Percentiles rank a stretch among this genome's conserved stretches.
phyloP scores from a whole-genome alignment of 352 stramenopile genomes.

The Phytopythium chamaehyphon region DNA sequence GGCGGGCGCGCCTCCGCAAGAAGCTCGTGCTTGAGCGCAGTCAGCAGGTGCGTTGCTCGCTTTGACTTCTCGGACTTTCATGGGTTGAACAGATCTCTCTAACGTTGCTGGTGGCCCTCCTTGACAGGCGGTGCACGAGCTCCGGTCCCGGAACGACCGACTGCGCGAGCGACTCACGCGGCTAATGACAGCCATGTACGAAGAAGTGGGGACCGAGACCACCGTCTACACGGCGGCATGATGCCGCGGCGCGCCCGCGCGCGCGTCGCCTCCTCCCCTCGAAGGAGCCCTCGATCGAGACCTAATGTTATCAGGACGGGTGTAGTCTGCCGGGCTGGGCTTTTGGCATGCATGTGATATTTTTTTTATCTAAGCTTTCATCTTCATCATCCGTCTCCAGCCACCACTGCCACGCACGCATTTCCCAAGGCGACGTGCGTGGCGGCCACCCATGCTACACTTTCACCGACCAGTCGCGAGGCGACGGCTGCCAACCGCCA shows the following conservation, averaged over 20 bases:
- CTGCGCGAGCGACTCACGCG: constrained; percentile 50
- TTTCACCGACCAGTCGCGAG: no score
- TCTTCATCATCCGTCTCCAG: neutral
- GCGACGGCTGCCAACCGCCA: no score
- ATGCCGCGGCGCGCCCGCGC: neutral
- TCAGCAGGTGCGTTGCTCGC: constrained; percentile 39
- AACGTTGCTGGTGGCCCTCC: constrained; percentile 5
- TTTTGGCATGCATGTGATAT: constrained; percentile 3
- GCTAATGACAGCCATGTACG: constrained; percentile 68
- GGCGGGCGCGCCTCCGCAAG: constrained; percentile 68
- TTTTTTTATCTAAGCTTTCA: constrained; percentile 2
- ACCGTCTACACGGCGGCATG: constrained; percentile 5
- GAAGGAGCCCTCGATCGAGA: neutral
- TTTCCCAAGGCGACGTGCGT: neutral
- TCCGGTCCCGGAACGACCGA: constrained; percentile 59
- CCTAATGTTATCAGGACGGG: constrained; percentile 10
- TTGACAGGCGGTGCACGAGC: constrained; percentile 48
- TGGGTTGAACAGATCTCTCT: constrained; percentile 1
- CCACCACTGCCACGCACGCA: neutral
- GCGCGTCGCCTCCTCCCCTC: neutral
- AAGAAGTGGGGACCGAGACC: constrained; percentile 15
- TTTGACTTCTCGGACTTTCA: neutral
- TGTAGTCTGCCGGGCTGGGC: constrained; percentile 4
- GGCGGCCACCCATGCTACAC: no score
- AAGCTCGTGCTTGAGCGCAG: constrained; percentile 79